These are phyloP conservation scores for Trametes versicolor DNA, from an alignment of 1,284 basidiomycete species.

Conservation along the genomic window DNA sequence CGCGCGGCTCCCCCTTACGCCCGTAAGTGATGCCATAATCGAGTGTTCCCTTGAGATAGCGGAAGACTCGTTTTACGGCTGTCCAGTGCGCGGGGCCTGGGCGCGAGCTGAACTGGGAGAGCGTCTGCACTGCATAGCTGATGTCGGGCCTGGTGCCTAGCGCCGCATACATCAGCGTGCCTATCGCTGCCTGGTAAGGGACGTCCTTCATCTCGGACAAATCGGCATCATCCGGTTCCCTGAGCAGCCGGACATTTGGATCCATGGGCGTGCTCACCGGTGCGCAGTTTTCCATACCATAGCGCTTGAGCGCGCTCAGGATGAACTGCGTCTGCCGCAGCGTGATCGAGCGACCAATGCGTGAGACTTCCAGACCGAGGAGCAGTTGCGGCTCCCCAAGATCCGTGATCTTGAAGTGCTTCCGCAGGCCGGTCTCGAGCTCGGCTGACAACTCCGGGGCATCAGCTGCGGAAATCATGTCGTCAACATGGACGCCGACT, in stretches of 20 bases:
- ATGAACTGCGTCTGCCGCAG: slow-evolving; percentile 41
- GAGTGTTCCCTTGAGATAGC: slow-evolving; percentile 29
- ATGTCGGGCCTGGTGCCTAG: slow-evolving; percentile 19
- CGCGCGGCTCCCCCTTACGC: background rate
- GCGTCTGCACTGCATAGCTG: slow-evolving; percentile 14
- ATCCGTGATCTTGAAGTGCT: slow-evolving; percentile 44
- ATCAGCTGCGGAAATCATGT: slow-evolving; percentile 41
- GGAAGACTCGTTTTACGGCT: slow-evolving; percentile 32
- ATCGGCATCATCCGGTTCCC: slow-evolving; percentile 33
- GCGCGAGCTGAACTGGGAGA: slow-evolving; percentile 9
- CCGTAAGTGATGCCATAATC: slow-evolving; percentile 9
- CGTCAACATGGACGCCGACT: slow-evolving; percentile 37
- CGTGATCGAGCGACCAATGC: too few relatives aligned
- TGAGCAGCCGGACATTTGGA: slow-evolving; percentile 15
- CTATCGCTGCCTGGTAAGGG: slow-evolving; percentile 15
- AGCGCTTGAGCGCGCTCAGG: slow-evolving; percentile 37
- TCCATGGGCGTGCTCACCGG: background rate
- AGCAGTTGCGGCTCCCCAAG: slow-evolving; percentile 44
- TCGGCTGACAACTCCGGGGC: background rate
- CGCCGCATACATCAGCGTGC: slow-evolving; percentile 22
- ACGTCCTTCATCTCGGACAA: slow-evolving; percentile 3
- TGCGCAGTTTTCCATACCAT: slow-evolving; percentile 7
- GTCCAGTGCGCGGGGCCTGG: slow-evolving; percentile 35
- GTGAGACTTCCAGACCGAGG: slow-evolving; percentile 45
- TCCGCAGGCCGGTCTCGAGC: too few relatives aligned